Evolutionary conservation across 352 stramenopile species (phyloP), one percentile per base, ranked within the genome.

Genomic region (Phytopythium delawarense): DNA sequence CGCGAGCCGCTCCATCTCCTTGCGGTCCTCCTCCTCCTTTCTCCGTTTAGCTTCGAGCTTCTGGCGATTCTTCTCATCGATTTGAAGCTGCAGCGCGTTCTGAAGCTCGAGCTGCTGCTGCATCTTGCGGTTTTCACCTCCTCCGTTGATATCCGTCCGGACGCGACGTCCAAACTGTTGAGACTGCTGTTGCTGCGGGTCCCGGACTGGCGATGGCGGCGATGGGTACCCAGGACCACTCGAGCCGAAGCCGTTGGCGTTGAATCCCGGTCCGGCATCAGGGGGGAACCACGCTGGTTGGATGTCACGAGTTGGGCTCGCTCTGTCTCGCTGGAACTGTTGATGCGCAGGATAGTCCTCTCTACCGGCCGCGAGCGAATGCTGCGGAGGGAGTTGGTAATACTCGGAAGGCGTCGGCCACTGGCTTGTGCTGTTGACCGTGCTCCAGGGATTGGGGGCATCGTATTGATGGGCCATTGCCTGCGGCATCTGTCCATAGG

Each of bases 51-150:
- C 77, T 20, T 87, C 79, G 18, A 81, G 62, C 40, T 89, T 89
- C 49, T 84, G 79, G 4, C 71, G 77, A 12, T 76, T 69, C 57
- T 89, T 89, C 56, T 89, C 79, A 37, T 89, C 77, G 37, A 89
- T 79, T 58, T 89, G 79, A 15, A 70, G 70, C 18, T 84, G 73
- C 16, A 87, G 44, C 2, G 79, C 66, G 18, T 73, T 65, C 58
- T 89, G 77, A 59, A 89, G 83, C 35, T 81, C 77, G 18, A 79
- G 73, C 3, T 75, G 65, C 20, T 76, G 67, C 16, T 79, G 73
- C 23, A 78, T 35, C 59, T 84, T 81, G 4, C 71, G 70, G 25
- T 63, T 56, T 0, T 56, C 67, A 40, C 59, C 57, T 28, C 61
- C 51, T 1, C 65, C 62, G 30, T 75, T 58, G 32, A 75, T 68